These are phyloP conservation scores for Alternaria arbusti DNA, from an alignment of 2,329 filamentous ascomycete genomes.

Conservation along the genomic window DNA sequence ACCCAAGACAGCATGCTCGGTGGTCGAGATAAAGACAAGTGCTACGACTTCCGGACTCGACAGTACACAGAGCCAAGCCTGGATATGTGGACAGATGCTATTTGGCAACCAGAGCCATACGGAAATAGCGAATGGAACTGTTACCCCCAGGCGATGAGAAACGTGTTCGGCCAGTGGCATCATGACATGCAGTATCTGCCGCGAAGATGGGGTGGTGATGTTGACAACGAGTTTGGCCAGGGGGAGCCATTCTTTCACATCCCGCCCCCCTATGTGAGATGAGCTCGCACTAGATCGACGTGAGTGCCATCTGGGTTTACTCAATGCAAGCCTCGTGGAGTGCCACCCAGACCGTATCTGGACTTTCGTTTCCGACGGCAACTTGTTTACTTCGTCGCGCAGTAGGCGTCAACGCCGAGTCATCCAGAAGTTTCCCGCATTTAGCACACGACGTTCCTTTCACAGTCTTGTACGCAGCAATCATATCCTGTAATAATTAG, in stretches of 20 bases:
- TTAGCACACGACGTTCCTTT: conserved; percentile 40
- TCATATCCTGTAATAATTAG: conserved; percentile 45
- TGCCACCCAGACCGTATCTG: conserved; percentile 41
- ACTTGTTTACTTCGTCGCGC: conserved; percentile 42
- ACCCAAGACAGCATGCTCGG: neutral
- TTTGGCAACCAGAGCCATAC: conserved; percentile 37
- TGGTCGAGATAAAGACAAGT: too few species aligned
- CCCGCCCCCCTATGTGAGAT: too few species aligned
- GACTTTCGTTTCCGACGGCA: conserved; percentile 19
- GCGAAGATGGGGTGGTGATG: neutral
- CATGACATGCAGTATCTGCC: conserved; percentile 27
- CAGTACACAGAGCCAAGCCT: conserved; percentile 37
- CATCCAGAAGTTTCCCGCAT: conserved; percentile 41
- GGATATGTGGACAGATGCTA: conserved; percentile 41
- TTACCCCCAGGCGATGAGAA: conserved; percentile 36
- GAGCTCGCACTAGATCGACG: too few species aligned
- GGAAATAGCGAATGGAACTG: conserved; percentile 11
- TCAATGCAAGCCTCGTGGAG: conserved; percentile 35
- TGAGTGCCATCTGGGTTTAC: too few species aligned
- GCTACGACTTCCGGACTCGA: conserved; percentile 47
- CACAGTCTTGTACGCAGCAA: conserved; percentile 46
- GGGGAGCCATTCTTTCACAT: too few species aligned
- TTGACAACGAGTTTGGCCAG: neutral
- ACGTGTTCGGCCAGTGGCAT: conserved; percentile 36
- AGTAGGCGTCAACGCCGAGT: conserved; percentile 28